A percentile compares a stretch with the other conserved stretches of the same genome.
Evolutionary conservation across 352 stramenopile genomes (phyloP).

Genomic region (Blastocystis sp.): DNA sequence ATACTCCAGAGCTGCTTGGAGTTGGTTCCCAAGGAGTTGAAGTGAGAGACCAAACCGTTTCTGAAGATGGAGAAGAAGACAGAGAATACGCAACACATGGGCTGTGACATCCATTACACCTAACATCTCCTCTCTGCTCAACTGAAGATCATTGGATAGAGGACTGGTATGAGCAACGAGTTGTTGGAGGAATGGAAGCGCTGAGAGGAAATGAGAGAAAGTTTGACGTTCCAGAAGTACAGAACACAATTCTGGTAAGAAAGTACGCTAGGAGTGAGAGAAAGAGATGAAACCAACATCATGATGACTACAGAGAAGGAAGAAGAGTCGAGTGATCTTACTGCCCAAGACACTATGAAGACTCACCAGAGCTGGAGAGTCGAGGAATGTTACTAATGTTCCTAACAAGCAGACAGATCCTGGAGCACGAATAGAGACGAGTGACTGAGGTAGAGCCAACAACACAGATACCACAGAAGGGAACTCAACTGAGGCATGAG

Average conservation of each 20-base stretch:
- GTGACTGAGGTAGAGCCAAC: background rate
- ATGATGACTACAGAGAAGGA: constrained; percentile 20
- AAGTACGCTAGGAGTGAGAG: background rate
- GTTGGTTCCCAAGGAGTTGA: background rate
- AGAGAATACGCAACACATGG: background rate
- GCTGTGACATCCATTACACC: background rate
- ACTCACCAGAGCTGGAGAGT: background rate
- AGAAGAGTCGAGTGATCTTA: background rate
- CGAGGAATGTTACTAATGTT: background rate
- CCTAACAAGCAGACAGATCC: background rate
- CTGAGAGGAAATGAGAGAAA: background rate
- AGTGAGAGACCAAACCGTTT: constrained; percentile 10
- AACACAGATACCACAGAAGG: background rate
- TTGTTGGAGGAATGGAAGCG: background rate
- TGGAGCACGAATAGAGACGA: background rate
- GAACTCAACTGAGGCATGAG: background rate
- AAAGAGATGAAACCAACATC: background rate
- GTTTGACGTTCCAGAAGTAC: background rate
- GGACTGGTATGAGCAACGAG: background rate
- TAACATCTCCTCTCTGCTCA: background rate
- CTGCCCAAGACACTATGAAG: background rate
- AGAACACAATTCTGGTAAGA: background rate
- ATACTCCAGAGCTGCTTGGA: constrained; percentile 18
- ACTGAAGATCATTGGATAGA: background rate
- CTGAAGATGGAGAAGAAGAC: constrained; percentile 23